Base-by-base conservation (phyloP, 345 rosid species). In the Physaria fendleri region DNA sequence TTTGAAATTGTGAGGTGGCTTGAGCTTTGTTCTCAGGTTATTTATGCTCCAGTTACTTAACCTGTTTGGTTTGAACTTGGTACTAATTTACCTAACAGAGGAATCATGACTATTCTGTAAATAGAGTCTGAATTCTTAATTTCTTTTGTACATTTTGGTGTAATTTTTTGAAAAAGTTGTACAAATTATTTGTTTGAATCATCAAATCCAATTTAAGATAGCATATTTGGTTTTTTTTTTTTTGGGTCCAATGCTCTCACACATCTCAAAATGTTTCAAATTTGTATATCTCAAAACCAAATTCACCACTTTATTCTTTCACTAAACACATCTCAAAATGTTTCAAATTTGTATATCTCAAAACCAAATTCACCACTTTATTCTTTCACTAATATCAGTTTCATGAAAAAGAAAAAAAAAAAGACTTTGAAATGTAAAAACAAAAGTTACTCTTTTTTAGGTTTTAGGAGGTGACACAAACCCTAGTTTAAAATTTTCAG, bases 21-120 rank as follows among this genome's bases (percentile, higher is more conserved):
- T 64, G 28, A 41, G 9, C 2, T 38, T 37, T 56, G 27, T 14
- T 47, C 23, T 46, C 57, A 66, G 39, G 40, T 37, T 56, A 10
- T 10, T 5, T 13, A 46, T 28, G 41, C 56, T 32, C 42, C 33
- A 18, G 13, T 37, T 21, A n/a, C n/a, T 10, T 38, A 9, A 56
- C 27, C 48, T 16, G 2, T 43, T 23, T 53, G 33, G 40, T 41
- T 42, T 25, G 18, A 25, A 13, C 38, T 62, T 50, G 13, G 49
- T 27, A 14, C n/a, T 25, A 30, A 5, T 13, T 16, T 37, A 6
- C 17, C 12, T 22, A 66, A 66, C 16, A 40, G 43, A 15, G n/a
- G 28, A 40, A 66, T 29, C 29, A 58, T 29, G 14, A 66, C 21
- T 14, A 29, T 46, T 46, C 41, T 56, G 49, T 54, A 44, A 12